Evolutionary conservation across 495 filamentous ascomycete genomes (phyloP), one percentile per base, ranked within the genome.

Genomic region (Tuber indicum): DNA sequence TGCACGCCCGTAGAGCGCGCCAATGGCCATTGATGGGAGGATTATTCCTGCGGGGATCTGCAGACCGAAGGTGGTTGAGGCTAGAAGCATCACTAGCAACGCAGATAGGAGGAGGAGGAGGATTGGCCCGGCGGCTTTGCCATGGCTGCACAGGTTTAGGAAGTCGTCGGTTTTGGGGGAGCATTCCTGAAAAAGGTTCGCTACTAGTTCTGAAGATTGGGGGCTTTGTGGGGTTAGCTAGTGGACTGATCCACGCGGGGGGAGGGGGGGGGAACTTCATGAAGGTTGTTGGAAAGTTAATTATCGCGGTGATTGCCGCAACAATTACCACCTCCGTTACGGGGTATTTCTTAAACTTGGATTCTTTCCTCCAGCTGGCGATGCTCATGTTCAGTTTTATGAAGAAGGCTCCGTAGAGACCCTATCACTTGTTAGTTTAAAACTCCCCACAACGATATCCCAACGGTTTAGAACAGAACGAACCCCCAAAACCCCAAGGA

Each of bases 11-110:
- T 92, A 92, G 6, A 98, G 89, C 9, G 94, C 94, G 70, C 96
- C 96, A 77, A 99, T 94, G 74, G 96, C 94, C 89, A 98, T 95
- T n/a, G 94, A 97, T 0, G 96, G 96, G 23, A 99, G 89, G 73
- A 99, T 96, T 78, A 99, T 97, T 72, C 96, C 96, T 2, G 96
- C 96, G 23, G 96, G 96, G 71, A 99, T 92, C 81, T 97, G 93
- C n/a, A 99, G 89, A 71, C 96, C 96, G 83, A 99, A 99, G 8
- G 96, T 98, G 74, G 96, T 86, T 66, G 92, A 89, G 26, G 96
- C 91, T 10, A 99, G 89, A 81, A 94, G 88, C 84, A 97, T 96
- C 43, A 93, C 94, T 5, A 97, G 87, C 36, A 93, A 78, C 9
- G 94, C 89, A 72, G 94, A 94, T 75, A 95, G 86, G 5, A 98